Conservation (phyloP, 352 stramenopile genomes). For the Pythium guiyangense region DNA sequence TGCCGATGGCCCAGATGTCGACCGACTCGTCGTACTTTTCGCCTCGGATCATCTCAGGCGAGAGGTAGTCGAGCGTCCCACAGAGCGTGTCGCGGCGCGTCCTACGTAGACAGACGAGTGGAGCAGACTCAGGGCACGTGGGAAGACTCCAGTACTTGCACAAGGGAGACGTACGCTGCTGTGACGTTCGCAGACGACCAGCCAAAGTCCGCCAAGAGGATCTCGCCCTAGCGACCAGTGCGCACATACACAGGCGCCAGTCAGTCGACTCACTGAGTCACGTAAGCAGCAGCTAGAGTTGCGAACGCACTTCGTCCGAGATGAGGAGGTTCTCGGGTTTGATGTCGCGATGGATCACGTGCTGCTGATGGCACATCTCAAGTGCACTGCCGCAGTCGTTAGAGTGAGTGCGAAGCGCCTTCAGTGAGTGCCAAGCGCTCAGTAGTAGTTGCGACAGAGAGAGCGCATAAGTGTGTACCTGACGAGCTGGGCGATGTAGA, state of each 20-base stretch:
- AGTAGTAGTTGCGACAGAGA: background rate
- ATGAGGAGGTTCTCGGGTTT: slow-evolving; percentile 95
- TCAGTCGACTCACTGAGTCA: no score
- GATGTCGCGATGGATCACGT: slow-evolving; percentile 93
- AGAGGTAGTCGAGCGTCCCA: slow-evolving; percentile 98
- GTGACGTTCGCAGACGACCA: slow-evolving; percentile 93
- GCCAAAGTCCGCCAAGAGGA: slow-evolving; percentile 99
- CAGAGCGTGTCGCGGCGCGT: slow-evolving; percentile 96
- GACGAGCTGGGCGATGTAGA: slow-evolving; percentile 70
- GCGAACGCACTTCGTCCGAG: slow-evolving; percentile 39
- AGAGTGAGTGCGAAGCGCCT: background rate
- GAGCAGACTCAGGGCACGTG: background rate
- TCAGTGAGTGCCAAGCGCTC: no score
- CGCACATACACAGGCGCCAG: no score
- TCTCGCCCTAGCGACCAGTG: slow-evolving; percentile 57
- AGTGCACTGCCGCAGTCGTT: slow-evolving; percentile 25
- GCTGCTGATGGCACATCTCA: slow-evolving; percentile 71
- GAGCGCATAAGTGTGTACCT: slow-evolving; percentile 20
- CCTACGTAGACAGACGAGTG: slow-evolving; percentile 15
- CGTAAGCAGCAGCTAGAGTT: background rate
- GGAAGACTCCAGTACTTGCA: no score
- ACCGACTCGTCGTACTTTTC: slow-evolving; percentile 97
- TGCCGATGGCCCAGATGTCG: slow-evolving; percentile 99
- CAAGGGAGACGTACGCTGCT: slow-evolving; percentile 33
- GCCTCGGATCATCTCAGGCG: slow-evolving; percentile 99